These are phyloP conservation scores for Annulohypoxylon nitens DNA, from an alignment of 495 filamentous ascomycete species.

Conservation along the genomic window DNA sequence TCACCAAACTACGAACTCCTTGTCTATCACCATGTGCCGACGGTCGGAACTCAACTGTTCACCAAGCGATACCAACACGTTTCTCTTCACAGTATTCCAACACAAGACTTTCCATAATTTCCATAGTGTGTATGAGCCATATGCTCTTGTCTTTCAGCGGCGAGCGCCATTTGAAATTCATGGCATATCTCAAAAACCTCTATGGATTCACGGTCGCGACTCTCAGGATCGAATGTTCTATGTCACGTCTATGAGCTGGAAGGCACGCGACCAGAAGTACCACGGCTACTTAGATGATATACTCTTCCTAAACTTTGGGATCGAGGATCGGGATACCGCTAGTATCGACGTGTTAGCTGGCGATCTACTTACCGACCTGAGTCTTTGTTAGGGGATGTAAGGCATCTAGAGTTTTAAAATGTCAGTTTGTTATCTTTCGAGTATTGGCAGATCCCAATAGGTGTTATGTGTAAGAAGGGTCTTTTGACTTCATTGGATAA, in stretches of 20 bases:
- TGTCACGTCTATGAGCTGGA: conserved; percentile 67
- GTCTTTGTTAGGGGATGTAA: conserved; percentile 45
- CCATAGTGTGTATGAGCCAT: conserved; percentile 67
- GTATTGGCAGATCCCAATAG: background rate
- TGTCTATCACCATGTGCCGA: conserved; percentile 64
- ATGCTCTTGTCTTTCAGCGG: conserved; percentile 62
- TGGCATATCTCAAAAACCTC: conserved; percentile 62
- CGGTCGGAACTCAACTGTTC: conserved; percentile 60
- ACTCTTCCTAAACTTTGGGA: conserved; percentile 63
- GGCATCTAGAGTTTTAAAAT: background rate
- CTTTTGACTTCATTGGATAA: background rate
- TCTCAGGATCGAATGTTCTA: conserved; percentile 61
- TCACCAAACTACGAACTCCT: conserved; percentile 70
- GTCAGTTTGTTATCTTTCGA: background rate
- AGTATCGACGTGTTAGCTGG: conserved; percentile 62
- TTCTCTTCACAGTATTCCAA: conserved; percentile 65
- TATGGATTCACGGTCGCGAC: conserved; percentile 65
- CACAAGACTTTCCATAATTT: conserved; percentile 62
- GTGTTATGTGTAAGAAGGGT: background rate
- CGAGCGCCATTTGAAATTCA: conserved; percentile 62
- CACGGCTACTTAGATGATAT: conserved; percentile 66
- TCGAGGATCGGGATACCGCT: conserved; percentile 60
- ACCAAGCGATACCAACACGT: conserved; percentile 59
- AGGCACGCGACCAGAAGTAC: conserved; percentile 56
- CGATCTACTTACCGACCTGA: conserved; percentile 60